Evolutionary conservation across 2,329 filamentous ascomycete species (phyloP), one percentile per base, ranked within the genome.

Genomic region (Helminthosporium solani): DNA sequence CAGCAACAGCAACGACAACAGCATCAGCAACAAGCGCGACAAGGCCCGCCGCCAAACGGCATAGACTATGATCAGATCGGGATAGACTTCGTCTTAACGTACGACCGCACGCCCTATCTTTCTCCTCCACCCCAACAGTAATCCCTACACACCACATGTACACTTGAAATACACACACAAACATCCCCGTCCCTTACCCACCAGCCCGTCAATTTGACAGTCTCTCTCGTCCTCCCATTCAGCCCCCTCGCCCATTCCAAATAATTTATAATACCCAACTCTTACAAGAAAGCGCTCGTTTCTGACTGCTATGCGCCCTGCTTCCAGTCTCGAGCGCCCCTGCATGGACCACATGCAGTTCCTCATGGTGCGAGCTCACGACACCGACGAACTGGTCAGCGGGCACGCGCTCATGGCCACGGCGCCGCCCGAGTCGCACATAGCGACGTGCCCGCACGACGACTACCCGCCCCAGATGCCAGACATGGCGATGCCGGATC

Each of bases 361-460:
- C 72, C 78, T 95, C 50, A 76, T 91, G 57, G 84, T 78, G 46
- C 73, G 77, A 48, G 78, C 75, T 51, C 70, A 76, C 67, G 77
- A 74, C 47, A 63, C 70, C 46, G 72, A 73, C 42, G 85, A 86
- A 53, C 56, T 48, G 30, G 62, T 88, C 33, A 92, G 88, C 54
- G 94, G 92, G 33, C 94, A 99, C 70, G 91, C 89, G 3, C 77
- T 97, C 56, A 97, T 97, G 92, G 88, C 89, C 14, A 88, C 87
- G 14, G 95, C 89, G 65, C 91, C 92, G 37, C 89, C 91, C 4
- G 82, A 84, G 42, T 78, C 75, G 47, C 80, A 84, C 59, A 78
- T 85, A 56, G 71, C 75, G 47, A 73, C 74, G 35, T 75, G 78
- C 25, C 79, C 80, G 2, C 72, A 78, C 39, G 76, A 82, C 27